phyloP scores from a whole-genome alignment of 768 basidiomycete species.

The Leccinum ochraceum region DNA sequence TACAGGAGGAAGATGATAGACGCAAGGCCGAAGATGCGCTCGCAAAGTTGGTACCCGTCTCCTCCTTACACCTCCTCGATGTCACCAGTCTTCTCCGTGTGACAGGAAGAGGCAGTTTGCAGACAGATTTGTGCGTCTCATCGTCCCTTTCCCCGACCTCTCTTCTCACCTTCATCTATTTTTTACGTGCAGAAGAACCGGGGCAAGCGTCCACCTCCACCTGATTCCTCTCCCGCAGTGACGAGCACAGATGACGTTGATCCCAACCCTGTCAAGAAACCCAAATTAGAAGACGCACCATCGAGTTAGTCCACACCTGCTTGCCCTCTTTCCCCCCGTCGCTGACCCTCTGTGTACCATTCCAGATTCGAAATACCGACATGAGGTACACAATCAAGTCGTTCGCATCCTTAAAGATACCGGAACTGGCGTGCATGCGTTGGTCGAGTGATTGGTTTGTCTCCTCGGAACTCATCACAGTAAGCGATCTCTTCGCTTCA shows the following conservation, averaged over 20 bases:
- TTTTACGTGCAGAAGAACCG: conserved; percentile 49
- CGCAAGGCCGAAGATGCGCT: conserved; percentile 53
- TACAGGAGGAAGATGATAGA: conserved; percentile 60
- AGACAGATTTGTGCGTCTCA: conserved; percentile 55
- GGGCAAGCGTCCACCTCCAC: conserved; percentile 52
- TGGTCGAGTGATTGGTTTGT: conserved; percentile 40
- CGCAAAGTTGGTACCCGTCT: conserved; percentile 42
- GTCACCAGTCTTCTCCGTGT: background rate
- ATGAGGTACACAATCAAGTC: conserved; percentile 38
- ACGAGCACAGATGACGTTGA: conserved; percentile 35
- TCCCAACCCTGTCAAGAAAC: conserved; percentile 39
- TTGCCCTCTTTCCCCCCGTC: background rate
- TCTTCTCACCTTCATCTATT: background rate
- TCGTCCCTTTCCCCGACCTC: background rate
- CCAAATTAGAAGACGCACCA: conserved; percentile 32
- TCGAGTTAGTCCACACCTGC: background rate
- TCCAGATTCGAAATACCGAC: conserved; percentile 35
- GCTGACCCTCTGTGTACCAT: background rate
- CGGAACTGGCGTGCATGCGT: conserved; percentile 38
- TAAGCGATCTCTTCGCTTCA: conserved; percentile 15
- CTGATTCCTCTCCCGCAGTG: conserved; percentile 39
- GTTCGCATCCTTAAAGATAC: conserved; percentile 47
- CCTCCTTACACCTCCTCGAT: background rate
- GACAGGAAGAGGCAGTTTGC: conserved; percentile 61
- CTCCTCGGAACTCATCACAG: conserved; percentile 2